These are phyloP conservation scores for Ceratocystis diversiconidia DNA, from an alignment of 2,329 filamentous ascomycete species.

Conservation along the genomic window DNA sequence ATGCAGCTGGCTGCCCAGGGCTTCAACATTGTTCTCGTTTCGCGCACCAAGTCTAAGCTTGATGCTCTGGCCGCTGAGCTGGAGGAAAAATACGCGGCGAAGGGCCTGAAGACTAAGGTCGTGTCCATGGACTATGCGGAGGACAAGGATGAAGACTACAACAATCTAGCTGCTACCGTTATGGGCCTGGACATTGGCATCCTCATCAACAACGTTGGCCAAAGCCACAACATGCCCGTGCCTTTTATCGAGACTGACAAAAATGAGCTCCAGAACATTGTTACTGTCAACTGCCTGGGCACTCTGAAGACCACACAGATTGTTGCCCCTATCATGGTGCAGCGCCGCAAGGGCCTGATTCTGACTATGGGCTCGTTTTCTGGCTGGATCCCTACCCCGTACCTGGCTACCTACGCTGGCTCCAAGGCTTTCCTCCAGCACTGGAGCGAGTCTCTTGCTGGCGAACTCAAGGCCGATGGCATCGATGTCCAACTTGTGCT, in stretches of 20 bases:
- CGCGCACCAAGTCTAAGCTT: constrained; percentile 88
- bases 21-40: constrained; percentile 90
- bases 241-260: constrained; percentile 67
- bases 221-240: constrained; percentile 85
- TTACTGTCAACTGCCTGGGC: constrained; percentile 87
- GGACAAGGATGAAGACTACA: constrained; percentile 69
- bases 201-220: constrained; percentile 91
- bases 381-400: constrained; percentile 79
- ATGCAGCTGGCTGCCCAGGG: constrained; percentile 78
- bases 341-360: constrained; percentile 74
- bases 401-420: constrained; percentile 89
- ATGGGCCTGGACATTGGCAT: constrained; percentile 67
- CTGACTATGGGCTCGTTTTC: constrained; percentile 96
- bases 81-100: constrained; percentile 48
- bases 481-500: constrained; percentile 85
- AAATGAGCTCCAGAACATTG: constrained; percentile 74
- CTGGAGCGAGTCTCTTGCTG: constrained; percentile 77
- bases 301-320: constrained; percentile 81
- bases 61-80: constrained; percentile 63
- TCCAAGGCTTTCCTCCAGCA: constrained; percentile 97
- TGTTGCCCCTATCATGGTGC: constrained; percentile 69
- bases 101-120: constrained; percentile 54
- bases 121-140: constrained; percentile 84
- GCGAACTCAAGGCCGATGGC: constrained; percentile 66
- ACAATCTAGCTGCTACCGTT: constrained; percentile 52